These are phyloP conservation scores for Naganishia onofrii DNA, from an alignment of 768 basidiomycete species.

Conservation along the genomic window DNA sequence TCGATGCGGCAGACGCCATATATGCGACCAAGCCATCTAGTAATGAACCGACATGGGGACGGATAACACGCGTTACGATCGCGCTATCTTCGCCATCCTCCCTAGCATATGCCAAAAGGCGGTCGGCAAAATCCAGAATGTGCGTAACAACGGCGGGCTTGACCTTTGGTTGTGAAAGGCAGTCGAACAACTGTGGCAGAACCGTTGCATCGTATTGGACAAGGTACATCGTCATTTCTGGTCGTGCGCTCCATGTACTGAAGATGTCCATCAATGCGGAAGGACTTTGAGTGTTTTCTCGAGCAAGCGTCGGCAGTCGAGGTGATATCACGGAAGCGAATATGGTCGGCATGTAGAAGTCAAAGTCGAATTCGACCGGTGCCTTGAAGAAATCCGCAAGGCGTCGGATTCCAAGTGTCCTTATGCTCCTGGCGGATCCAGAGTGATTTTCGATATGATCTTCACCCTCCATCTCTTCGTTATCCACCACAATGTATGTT, in stretches of 20 bases:
- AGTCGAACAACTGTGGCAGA: conserved; percentile 75
- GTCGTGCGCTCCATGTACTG: conserved; percentile 67
- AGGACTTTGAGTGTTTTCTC: conserved; percentile 87
- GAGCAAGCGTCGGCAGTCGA: conserved; percentile 68
- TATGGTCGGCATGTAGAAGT: conserved; percentile 64
- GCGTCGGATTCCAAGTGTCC: conserved; percentile 80
- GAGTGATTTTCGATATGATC: conserved; percentile 54
- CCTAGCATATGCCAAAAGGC: conserved; percentile 60
- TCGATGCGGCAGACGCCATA: conserved; percentile 62
- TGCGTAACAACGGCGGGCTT: conserved; percentile 77
- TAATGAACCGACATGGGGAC: conserved; percentile 68
- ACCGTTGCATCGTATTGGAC: conserved; percentile 67
- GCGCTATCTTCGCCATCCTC: conserved; percentile 51
- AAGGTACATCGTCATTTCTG: conserved; percentile 63
- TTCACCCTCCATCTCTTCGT: conserved; percentile 49
- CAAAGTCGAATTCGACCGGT: conserved; percentile 70
- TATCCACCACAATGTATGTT: conserved; percentile 26
- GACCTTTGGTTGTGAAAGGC: conserved; percentile 75
- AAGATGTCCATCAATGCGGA: conserved; percentile 85
- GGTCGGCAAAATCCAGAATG: conserved; percentile 81
- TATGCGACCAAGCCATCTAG: conserved; percentile 69
- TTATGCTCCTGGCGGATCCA: conserved; percentile 60
- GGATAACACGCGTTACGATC: conserved; percentile 61
- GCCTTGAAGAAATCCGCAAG: conserved; percentile 82
- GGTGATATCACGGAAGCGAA: conserved; percentile 77